Evolutionary conservation across 176 grass and related monocot genomes (phyloP).

Genomic region (Zoysia japonica): DNA sequence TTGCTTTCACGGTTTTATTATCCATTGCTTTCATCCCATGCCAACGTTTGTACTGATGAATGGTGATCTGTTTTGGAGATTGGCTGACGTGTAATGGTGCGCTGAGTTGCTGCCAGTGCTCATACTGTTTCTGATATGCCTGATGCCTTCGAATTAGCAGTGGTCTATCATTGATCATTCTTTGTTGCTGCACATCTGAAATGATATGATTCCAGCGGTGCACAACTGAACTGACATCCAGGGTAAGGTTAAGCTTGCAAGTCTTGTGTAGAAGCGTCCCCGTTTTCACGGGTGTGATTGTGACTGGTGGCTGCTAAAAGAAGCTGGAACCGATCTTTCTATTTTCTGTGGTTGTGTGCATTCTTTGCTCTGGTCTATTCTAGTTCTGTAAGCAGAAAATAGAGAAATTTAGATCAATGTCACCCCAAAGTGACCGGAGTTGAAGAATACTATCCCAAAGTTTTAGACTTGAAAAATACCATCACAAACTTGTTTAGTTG

Average conservation of each 20-base stretch:
- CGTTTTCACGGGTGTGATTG: neutral
- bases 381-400: neutral
- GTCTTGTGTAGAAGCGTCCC: neutral
- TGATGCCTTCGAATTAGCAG: neutral
- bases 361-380: neutral
- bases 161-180: neutral
- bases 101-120: neutral
- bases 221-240: neutral
- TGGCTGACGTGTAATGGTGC: neutral
- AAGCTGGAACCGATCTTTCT: neutral
- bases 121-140: slow-evolving; percentile 9
- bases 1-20: slow-evolving; percentile 26
- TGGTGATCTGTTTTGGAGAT: neutral
- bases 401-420: too few species aligned
- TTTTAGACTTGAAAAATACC: too few species aligned
- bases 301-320: neutral
- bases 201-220: neutral
- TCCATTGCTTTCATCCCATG: slow-evolving; percentile 15
- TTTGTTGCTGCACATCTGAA: slow-evolving; percentile 1
- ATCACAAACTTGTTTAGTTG: too few species aligned
- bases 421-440: too few species aligned
- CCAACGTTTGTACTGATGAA: neutral
- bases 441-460: too few species aligned
- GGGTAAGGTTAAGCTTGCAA: slow-evolving; percentile 36
- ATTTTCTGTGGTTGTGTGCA: neutral